phyloP scores from a whole-genome alignment of 2,329 filamentous ascomycete genomes.

The Aureobasidium sp. region DNA sequence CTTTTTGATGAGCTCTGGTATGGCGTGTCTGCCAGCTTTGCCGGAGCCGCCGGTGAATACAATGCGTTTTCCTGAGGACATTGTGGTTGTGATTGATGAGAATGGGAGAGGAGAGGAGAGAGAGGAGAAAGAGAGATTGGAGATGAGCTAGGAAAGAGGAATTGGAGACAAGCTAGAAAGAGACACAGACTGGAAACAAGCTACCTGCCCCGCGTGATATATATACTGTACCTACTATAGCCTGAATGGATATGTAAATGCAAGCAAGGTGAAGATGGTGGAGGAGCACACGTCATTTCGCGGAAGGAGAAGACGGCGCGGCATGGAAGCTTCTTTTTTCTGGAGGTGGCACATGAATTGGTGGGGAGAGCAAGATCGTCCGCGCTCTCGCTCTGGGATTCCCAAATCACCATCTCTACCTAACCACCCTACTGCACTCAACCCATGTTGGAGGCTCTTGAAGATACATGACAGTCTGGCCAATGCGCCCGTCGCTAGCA shows the following conservation, averaged over 20 bases:
- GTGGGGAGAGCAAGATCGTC: background rate
- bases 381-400: background rate
- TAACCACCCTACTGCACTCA: background rate
- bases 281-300: background rate
- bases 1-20: constrained; percentile 41
- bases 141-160: no score
- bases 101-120: background rate
- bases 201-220: background rate
- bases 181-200: no score
- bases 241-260: background rate
- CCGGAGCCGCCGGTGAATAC: constrained; percentile 49
- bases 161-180: no score
- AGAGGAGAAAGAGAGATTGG: background rate
- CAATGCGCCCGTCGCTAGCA: constrained; percentile 12
- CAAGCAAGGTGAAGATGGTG: background rate
- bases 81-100: background rate
- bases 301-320: background rate
- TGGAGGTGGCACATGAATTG: background rate
- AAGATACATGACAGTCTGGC: constrained; percentile 23
- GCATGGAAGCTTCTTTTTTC: constrained; percentile 3
- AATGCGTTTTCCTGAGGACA: constrained; percentile 30
- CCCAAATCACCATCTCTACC: background rate
- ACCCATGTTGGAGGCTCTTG: constrained; percentile 5
- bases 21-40: constrained; percentile 47
- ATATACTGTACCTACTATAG: background rate